These are phyloP conservation scores for Cladochytrium replicatum DNA, from an alignment of 192 early-diverging fungal genomes.

Conservation along the genomic window DNA sequence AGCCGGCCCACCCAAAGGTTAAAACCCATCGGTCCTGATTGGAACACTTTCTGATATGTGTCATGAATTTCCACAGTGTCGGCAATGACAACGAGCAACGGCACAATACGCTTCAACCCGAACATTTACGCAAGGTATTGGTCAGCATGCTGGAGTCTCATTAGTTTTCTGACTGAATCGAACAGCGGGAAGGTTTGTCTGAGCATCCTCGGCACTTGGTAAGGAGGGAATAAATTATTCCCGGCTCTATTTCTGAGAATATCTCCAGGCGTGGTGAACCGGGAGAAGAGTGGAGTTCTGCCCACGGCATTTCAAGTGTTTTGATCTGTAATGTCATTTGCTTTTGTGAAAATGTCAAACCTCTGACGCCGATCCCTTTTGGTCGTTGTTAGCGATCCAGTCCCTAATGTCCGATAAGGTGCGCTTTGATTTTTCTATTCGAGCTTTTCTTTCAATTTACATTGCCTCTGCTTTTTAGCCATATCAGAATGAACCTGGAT, in stretches of 20 bases:
- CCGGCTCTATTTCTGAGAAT: slow-evolving; percentile 1
- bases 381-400: slow-evolving; percentile 33
- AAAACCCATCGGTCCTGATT: no score
- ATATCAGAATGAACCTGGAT: slow-evolving; percentile 55
- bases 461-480: slow-evolving; percentile 12
- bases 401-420: slow-evolving; percentile 49
- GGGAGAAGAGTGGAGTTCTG: slow-evolving; percentile 46
- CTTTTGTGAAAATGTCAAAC: neutral
- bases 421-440: slow-evolving; percentile 3
- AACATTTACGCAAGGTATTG: slow-evolving; percentile 40
- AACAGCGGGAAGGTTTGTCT: slow-evolving; percentile 47
- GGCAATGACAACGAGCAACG: slow-evolving; percentile 43
- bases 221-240: no score
- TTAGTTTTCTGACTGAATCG: neutral
- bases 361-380: neutral
- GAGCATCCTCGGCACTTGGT: slow-evolving; percentile 55
- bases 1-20: slow-evolving; percentile 45
- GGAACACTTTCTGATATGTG: neutral
- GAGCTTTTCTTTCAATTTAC: neutral
- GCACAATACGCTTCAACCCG: slow-evolving; percentile 47
- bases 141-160: slow-evolving; percentile 16
- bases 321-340: slow-evolving; percentile 29
- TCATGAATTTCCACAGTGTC: slow-evolving; percentile 14
- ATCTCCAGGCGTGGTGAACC: slow-evolving; percentile 25
- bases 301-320: slow-evolving; percentile 50